These are phyloP conservation scores for Pythium folliculosum DNA, from an alignment of 352 stramenopile species.

Conservation along the genomic window DNA sequence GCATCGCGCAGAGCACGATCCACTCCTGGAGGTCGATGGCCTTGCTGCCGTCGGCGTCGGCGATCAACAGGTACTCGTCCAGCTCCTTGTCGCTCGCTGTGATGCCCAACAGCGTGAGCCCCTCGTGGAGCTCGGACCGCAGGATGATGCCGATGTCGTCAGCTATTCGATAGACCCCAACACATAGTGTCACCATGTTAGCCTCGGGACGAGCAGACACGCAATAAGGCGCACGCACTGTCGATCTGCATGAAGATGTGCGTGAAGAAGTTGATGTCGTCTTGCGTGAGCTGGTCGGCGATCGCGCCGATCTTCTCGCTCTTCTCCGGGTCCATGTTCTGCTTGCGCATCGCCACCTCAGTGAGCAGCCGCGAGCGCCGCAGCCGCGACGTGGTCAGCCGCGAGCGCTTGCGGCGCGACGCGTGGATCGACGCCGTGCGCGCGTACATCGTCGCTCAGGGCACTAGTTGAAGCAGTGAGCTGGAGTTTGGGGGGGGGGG, in stretches of 20 bases:
- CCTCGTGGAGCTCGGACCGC: constrained; percentile 65
- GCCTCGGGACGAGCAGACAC: too few relatives aligned
- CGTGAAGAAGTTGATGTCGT: constrained; percentile 65
- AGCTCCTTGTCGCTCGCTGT: constrained; percentile 65
- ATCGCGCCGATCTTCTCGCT: constrained; percentile 62
- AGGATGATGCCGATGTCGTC: constrained; percentile 68
- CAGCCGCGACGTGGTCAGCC: constrained; percentile 49
- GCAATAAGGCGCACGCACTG: constrained; percentile 29
- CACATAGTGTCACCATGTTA: neutral
- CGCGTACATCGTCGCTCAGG: constrained; percentile 42
- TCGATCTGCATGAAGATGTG: constrained; percentile 77
- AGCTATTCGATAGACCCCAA: constrained; percentile 18
- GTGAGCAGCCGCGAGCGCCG: constrained; percentile 58
- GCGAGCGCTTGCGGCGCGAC: constrained; percentile 51
- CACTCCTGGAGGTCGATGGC: constrained; percentile 69
- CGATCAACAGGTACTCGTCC: constrained; percentile 64
- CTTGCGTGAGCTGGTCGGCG: constrained; percentile 50
- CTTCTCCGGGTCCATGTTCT: constrained; percentile 63
- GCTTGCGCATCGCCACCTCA: constrained; percentile 63
- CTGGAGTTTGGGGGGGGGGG: too few relatives aligned
- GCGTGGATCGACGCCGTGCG: constrained; percentile 48
- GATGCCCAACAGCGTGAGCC: constrained; percentile 56
- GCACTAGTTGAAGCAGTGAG: too few relatives aligned
- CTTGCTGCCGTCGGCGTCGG: constrained; percentile 66
- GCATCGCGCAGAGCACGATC: constrained; percentile 63